Base-by-base conservation (phyloP, 352 stramenopile genomes). In the Phytophthora brassicae region DNA sequence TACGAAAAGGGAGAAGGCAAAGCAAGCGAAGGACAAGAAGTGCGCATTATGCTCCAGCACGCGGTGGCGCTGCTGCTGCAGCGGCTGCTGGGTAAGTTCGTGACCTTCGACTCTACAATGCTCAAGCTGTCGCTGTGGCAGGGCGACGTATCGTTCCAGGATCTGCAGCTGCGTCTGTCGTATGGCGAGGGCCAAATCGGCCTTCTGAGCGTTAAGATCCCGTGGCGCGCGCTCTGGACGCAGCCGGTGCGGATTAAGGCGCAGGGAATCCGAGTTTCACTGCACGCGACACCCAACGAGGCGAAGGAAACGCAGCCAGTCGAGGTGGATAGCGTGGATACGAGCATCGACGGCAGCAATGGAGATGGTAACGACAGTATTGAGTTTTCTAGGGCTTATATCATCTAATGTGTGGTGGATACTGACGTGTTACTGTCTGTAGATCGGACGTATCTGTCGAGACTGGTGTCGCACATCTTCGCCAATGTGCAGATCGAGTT, bases 401-500 rank as follows among this genome's bases (percentile, higher is more conserved):
- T n/a, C n/a, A n/a, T n/a, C n/a, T n/a, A n/a, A n/a, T n/a, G n/a
- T n/a, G n/a, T 33, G 3, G 7, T 13, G 16, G 16, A 39, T n/a
- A 57, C 53, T 52, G 19, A 62, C 22, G 11, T n/a, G 19, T 6
- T 46, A 16, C 24, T 66, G 23, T 6, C 14, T 59, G 39, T 28
- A 87, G 84, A 93, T 60, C 75, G 85, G 39, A 92, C 87, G 28
- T 95, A 95, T 65, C 60, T 95, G 12, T 94, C 85, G 26, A 74
- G 81, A 49, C 45, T 95, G 45, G 83, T 95, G 22, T 81, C 84
- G 12, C 84, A 92, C 55, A 92, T 95, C 55, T 89, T 95, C 55
- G 72, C 80, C 41, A 95, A 95, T 62, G 82, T 95, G 11, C 85
- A 95, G 57, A 90, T 95, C 26, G 87, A 95, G 52, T 63, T 94